Evolutionary conservation across 805 yeast genomes (phyloP), one percentile per base, ranked within the genome.

Genomic region (Lachancea meyersii): DNA sequence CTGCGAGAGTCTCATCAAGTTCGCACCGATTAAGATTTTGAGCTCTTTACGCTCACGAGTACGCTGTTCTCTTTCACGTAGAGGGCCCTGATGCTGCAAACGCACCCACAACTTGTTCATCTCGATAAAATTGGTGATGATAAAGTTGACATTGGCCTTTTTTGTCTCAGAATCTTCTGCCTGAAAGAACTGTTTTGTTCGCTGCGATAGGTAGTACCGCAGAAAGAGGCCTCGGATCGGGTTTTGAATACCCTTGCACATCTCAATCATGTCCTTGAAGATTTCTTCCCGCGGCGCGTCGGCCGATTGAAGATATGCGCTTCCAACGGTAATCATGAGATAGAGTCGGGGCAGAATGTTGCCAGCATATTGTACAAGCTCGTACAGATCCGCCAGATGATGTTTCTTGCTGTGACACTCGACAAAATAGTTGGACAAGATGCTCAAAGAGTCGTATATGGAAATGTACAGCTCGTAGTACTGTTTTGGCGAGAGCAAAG

Each of bases 51-150:
- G 73, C 64, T 93, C 97, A 46, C 71, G 73, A 18, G 73, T 75
- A 44, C 97, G 73, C 60, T 82, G 77, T 30, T 72, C 77, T 31
- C 86, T 74, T 54, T 91, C 96, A 32, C 84, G 75, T 3, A 91
- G 77, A 48, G 87, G 96, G 1, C 97, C 97, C 63, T 88, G 96
- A 60, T 89, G 96, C 65, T 91, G 97, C 50, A 89, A 69, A 40
- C 98, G 75, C 3, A 93, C 97, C 98, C 98, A 93, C 36, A 93
- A 71, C 63, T 93, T 93, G 68, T 93, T 93, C 98, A 93, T 93
- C 61, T 93, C 98, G 44, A 91, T 80, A 61, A 93, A 93, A 61
- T 93, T 93, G 16, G 86, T 77, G 40, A 86, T 73, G 27, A 89
- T 76, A 57, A 89, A 91, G 45, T 80, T 79, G 32, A 87, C 82